Conservation (phyloP, 257 asterid species). For the Lithospermum erythrorhizon region DNA sequence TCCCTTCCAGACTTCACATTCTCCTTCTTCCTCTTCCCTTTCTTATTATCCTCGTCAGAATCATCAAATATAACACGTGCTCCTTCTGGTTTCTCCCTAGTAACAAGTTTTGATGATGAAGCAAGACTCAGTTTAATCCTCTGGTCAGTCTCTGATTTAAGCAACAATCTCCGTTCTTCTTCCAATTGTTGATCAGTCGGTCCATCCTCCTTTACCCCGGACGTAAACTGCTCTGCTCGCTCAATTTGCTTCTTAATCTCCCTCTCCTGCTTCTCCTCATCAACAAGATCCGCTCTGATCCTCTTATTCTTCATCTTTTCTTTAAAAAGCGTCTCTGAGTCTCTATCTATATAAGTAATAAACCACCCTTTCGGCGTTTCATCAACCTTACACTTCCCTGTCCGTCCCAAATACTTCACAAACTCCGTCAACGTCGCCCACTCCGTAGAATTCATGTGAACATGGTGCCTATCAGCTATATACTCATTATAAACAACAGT, state of each 20-base stretch:
- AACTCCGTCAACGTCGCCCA: conserved; percentile 93
- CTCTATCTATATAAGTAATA: conserved; percentile 79
- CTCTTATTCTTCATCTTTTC: conserved; percentile 88
- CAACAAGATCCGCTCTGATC: conserved; percentile 63
- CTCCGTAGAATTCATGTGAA: conserved; percentile 84
- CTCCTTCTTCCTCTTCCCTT: conserved; percentile 26
- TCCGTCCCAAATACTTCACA: conserved; percentile 65
- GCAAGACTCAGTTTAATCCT: conserved; percentile 56
- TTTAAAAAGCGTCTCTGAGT: conserved; percentile 81
- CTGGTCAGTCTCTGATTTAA: conserved; percentile 45
- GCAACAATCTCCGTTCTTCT: conserved; percentile 27
- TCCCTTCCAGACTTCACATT: conserved; percentile 21
- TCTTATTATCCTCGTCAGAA: conserved; percentile 32
- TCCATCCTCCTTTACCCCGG: conserved; percentile 14
- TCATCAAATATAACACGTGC: conserved; percentile 45
- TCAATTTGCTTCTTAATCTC: conserved; percentile 79
- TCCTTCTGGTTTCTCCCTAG: conserved; percentile 35
- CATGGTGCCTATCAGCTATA: conserved; percentile 66
- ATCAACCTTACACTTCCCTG: conserved; percentile 84
- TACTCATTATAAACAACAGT: conserved; percentile 94
- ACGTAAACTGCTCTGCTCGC: conserved; percentile 60
- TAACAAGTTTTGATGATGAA: conserved; percentile 24
- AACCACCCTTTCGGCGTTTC: conserved; percentile 95
- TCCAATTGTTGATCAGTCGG: conserved; percentile 16
- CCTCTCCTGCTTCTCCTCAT: conserved; percentile 86